phyloP scores from a whole-genome alignment of 176 grass and related monocot species.

The Oryza glaberrima region DNA sequence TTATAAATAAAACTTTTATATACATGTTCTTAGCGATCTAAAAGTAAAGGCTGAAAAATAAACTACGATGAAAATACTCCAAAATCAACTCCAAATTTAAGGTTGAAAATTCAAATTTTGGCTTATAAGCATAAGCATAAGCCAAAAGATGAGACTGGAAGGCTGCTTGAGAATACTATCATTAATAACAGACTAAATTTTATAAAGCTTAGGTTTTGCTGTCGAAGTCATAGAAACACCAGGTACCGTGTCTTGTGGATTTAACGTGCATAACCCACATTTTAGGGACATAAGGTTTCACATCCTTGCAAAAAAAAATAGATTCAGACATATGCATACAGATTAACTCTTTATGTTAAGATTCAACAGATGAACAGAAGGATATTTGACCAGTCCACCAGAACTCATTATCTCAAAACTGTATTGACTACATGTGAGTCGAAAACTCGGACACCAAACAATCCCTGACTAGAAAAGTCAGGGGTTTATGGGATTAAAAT shows the following conservation, averaged over 20 bases:
- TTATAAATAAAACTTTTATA: no score
- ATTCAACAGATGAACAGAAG: background rate
- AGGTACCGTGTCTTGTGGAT: background rate
- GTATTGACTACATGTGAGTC: background rate
- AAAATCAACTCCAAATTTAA: no score
- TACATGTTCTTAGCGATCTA: no score
- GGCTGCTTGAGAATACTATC: conserved; percentile 12
- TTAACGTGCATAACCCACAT: background rate
- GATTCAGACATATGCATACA: background rate
- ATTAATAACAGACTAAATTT: background rate
- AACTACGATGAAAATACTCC: no score
- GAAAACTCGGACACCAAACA: background rate
- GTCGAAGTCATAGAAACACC: background rate
- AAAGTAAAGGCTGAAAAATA: no score
- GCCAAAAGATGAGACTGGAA: no score
- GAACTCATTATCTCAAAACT: background rate
- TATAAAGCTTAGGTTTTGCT: background rate
- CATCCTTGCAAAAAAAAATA: background rate
- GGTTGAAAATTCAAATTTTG: no score
- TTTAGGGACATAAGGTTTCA: background rate
- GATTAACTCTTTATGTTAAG: background rate
- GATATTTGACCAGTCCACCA: background rate
- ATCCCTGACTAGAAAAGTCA: background rate
- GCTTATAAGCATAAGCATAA: no score
- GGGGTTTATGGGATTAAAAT: background rate